Conservation (phyloP, 768 basidiomycete species). For the Mycena crocata region DNA sequence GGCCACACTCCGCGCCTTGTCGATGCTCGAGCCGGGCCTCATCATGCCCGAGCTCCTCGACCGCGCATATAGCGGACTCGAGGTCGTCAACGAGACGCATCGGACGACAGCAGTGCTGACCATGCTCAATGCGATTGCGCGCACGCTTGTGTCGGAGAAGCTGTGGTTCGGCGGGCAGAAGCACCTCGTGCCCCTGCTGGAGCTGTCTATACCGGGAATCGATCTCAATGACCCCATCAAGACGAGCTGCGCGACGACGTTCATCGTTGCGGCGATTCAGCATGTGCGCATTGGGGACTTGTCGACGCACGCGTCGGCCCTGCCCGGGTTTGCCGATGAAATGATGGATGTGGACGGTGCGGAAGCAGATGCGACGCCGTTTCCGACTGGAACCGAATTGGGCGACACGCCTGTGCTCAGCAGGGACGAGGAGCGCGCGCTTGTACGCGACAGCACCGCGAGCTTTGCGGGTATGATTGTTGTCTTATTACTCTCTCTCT, state of each 20-base stretch:
- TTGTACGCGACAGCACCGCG: slow-evolving; percentile 83
- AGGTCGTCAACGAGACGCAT: slow-evolving; percentile 95
- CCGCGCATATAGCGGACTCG: slow-evolving; percentile 91
- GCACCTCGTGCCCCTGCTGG: slow-evolving; percentile 87
- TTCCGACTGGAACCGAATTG: slow-evolving; percentile 66
- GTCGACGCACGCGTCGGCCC: slow-evolving; percentile 68
- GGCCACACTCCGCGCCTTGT: slow-evolving; percentile 80
- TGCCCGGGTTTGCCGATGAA: slow-evolving; percentile 64
- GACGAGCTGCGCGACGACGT: slow-evolving; percentile 83
- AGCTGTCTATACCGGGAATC: slow-evolving; percentile 91
- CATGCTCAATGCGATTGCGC: slow-evolving; percentile 81
- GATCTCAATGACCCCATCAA: slow-evolving; percentile 89
- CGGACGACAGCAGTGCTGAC: slow-evolving; percentile 92
- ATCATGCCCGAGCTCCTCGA: slow-evolving; percentile 94
- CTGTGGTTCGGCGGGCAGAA: slow-evolving; percentile 90
- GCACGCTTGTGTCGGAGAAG: slow-evolving; percentile 80
- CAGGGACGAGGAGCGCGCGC: slow-evolving; percentile 74
- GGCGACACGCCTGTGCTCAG: slow-evolving; percentile 57
- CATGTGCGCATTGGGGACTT: slow-evolving; percentile 84
- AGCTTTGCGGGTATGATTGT: slow-evolving; percentile 73
- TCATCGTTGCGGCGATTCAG: slow-evolving; percentile 79
- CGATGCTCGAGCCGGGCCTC: slow-evolving; percentile 82
- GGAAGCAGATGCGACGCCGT: slow-evolving; percentile 51
- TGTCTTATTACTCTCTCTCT: slow-evolving; percentile 1
- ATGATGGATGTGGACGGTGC: slow-evolving; percentile 63